phyloP scores from a whole-genome alignment of 83 land plant species.

The Picea engelmannii region DNA sequence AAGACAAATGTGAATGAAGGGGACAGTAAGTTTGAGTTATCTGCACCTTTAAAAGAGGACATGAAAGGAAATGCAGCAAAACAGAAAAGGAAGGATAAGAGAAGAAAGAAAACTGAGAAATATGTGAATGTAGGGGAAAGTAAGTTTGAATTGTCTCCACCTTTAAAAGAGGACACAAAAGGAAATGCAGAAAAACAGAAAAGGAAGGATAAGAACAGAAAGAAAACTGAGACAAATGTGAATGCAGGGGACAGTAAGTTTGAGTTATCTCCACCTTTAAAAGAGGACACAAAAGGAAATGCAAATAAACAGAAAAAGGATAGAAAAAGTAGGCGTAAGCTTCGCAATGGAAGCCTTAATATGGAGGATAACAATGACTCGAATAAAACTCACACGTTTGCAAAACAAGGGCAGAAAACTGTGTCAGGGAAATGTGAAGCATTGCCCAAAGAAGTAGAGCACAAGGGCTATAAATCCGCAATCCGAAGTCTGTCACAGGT shows the following conservation, averaged over 20 bases:
- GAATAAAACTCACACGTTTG: background rate
- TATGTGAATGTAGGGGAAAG: background rate
- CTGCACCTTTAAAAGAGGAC: slow-evolving; percentile 8
- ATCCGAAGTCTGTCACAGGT: background rate
- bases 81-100: background rate
- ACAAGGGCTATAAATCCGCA: background rate
- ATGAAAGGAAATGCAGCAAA: slow-evolving; percentile 5
- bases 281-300: slow-evolving; percentile 15
- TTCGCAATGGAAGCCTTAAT: background rate
- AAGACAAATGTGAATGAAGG: background rate
- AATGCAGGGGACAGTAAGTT: slow-evolving; percentile 4
- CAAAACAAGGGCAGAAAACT: background rate
- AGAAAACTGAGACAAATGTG: background rate
- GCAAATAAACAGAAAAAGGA: slow-evolving; percentile 8
- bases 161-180: slow-evolving; percentile 12
- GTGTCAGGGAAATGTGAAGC: background rate
- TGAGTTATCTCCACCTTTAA: background rate
- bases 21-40: background rate
- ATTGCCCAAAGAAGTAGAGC: background rate
- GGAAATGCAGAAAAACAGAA: background rate
- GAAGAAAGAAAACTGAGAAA: background rate
- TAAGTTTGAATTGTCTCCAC: background rate
- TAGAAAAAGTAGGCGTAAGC: slow-evolving; percentile 5
- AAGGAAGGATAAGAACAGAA: background rate
- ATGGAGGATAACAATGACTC: slow-evolving; percentile 8